Evolutionary conservation across 352 stramenopile genomes (phyloP).

Genomic region (Pythium dissimile): DNA sequence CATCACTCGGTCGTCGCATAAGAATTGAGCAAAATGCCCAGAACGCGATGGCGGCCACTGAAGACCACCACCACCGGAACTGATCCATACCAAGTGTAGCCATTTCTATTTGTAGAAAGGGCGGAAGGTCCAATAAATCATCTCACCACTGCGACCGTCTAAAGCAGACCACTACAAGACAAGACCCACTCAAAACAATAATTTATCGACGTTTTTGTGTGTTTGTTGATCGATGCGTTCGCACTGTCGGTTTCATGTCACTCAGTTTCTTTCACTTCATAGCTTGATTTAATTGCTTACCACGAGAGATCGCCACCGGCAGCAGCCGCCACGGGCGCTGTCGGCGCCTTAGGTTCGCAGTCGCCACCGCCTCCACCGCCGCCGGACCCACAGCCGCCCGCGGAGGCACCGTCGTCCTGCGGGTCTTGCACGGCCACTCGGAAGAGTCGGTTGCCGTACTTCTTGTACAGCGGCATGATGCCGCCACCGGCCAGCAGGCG

Average conservation of each 20-base stretch:
- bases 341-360: constrained; percentile 37
- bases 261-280: no score
- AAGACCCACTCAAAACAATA: constrained; percentile 21
- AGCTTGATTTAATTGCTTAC: constrained; percentile 34
- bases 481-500: constrained; percentile 71
- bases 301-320: constrained; percentile 57
- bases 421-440: constrained; percentile 77
- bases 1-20: background rate
- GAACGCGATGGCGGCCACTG: background rate
- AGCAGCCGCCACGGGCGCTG: constrained; percentile 28
- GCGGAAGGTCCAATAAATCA: no score
- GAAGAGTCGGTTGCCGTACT: constrained; percentile 84
- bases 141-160: no score
- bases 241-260: background rate
- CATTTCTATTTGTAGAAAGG: background rate
- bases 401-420: constrained; percentile 5
- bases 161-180: no score
- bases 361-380: constrained; percentile 19
- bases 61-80: background rate
- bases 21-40: background rate
- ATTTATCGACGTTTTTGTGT: constrained; percentile 5
- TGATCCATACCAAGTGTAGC: background rate
- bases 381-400: constrained; percentile 33
- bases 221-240: background rate
- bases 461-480: constrained; percentile 87